Percentiles rank a stretch among this genome's conserved stretches.
phyloP scores from a whole-genome alignment of 192 early-diverging fungal species.

The Gaertneriomyces sp. region DNA sequence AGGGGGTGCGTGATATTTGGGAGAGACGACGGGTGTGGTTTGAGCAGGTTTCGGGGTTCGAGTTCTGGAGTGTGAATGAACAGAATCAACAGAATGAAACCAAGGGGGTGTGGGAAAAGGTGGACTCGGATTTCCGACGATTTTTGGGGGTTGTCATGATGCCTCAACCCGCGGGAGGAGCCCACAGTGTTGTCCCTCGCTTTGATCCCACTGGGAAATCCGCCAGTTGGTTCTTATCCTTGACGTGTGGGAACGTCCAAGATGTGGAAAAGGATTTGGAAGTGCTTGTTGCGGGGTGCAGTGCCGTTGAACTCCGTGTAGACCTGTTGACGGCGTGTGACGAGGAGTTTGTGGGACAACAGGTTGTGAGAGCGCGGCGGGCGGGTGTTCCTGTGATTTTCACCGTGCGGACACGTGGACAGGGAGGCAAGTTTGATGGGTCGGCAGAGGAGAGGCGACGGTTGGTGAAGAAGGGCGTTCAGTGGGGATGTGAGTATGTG shows the following conservation, averaged over 20 bases:
- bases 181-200: slow-evolving; percentile 26
- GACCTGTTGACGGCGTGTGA: slow-evolving; percentile 69
- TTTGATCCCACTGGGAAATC: slow-evolving; percentile 32
- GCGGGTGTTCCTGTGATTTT: slow-evolving; percentile 82
- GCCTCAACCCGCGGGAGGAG: neutral
- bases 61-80: slow-evolving; percentile 68
- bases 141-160: slow-evolving; percentile 61
- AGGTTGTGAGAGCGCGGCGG: slow-evolving; percentile 74
- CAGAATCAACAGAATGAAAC: slow-evolving; percentile 31
- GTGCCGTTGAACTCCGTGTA: slow-evolving; percentile 89
- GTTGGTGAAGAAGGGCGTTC: slow-evolving; percentile 67
- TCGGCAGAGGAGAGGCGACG: slow-evolving; percentile 59
- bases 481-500: slow-evolving; percentile 92
- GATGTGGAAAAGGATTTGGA: slow-evolving; percentile 53
- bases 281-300: slow-evolving; percentile 69
- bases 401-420: slow-evolving; percentile 83
- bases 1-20: slow-evolving; percentile 79
- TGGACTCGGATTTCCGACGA: slow-evolving; percentile 71
- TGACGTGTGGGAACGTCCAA: slow-evolving; percentile 60
- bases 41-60: slow-evolving; percentile 71
- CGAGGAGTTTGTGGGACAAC: slow-evolving; percentile 67
- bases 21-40: slow-evolving; percentile 73
- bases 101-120: slow-evolving; percentile 57
- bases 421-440: slow-evolving; percentile 80
- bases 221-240: slow-evolving; percentile 77